Conservation (phyloP, 2,329 filamentous ascomycete species). For the Dactylellina haptotyla region DNA sequence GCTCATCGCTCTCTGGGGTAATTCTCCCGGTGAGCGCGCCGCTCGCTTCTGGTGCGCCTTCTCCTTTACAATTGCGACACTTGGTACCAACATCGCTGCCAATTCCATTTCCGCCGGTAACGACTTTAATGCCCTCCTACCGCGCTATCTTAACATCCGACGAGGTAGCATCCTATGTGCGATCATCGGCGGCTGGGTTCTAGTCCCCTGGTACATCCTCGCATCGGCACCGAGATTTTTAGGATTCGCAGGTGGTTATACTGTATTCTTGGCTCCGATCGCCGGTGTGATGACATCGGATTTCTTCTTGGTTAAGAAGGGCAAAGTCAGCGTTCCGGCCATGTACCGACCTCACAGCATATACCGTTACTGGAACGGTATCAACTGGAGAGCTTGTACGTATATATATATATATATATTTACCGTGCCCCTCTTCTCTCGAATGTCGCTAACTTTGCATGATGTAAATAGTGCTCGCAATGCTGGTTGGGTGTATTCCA, state of each 20-base stretch:
- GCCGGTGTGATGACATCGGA: constrained; percentile 71
- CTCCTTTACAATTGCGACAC: constrained; percentile 67
- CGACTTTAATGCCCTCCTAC: constrained; percentile 68
- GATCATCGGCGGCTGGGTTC: constrained; percentile 68
- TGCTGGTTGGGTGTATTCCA: constrained; percentile 50
- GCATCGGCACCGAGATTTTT: constrained; percentile 69
- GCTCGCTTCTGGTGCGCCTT: constrained; percentile 66
- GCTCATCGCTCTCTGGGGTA: constrained; percentile 64
- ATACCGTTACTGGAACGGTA: constrained; percentile 36
- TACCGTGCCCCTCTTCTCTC: background rate
- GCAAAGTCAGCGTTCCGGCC: constrained; percentile 63
- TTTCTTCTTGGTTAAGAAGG: constrained; percentile 70
- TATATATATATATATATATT: background rate
- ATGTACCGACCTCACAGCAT: constrained; percentile 44
- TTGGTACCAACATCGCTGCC: constrained; percentile 69
- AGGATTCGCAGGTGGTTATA: constrained; percentile 74
- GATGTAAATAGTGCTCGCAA: constrained; percentile 29
- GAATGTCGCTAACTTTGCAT: background rate
- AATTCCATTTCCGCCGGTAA: constrained; percentile 69
- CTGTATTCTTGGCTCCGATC: constrained; percentile 73
- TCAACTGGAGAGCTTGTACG: constrained; percentile 50
- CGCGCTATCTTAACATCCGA: constrained; percentile 68
- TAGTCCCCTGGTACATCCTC: constrained; percentile 75
- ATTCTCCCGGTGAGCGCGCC: constrained; percentile 62
- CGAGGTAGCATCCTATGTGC: constrained; percentile 69